Evolutionary conservation across 352 stramenopile genomes (phyloP), one percentile per base, ranked within the genome.

Genomic region (Peronospora belbahrii): DNA sequence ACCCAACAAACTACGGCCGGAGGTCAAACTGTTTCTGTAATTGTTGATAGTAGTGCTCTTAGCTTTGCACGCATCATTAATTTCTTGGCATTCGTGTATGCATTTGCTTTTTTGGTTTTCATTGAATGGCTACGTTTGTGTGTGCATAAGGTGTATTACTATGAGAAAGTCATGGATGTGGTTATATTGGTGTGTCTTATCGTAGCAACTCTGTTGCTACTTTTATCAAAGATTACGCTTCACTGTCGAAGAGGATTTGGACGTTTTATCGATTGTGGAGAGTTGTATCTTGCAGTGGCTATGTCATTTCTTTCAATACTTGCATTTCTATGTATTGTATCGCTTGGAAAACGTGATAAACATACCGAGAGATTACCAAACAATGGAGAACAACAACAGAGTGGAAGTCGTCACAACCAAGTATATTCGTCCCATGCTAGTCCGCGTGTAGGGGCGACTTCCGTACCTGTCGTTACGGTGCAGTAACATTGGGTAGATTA

Each of bases 1-100:
- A 57, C 55, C 22, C 50, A 49, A 6, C 49, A 62, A n/a, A 45
- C 30, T 17, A 47, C 31, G 2, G 18, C 22, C 8, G 51, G 62
- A 11, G 63, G 67, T 14, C 73, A 70, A 59, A 72, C 9, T n/a
- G 48, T 60, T 11, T 27, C 20, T 4, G 75, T 68, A 28, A 74
- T 85, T 52, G 55, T 85, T 15, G 70, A 48, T 32, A 85, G 62
- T 32, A 64, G 62, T 15, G 47, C 67, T 2, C 50, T 73, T 44
- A 73, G 45, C 1, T 88, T 74, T 48, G 67, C 63, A 46, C 62
- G 67, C 25, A 48, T 88, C 22, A 70, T 82, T 41, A 82, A 78
- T 30, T 89, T 83, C 48, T 66, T 74, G 30, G 62, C 49, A 4
- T 74, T 89, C 35, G 30, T 89, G n/a, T 83, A 83, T 45, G 74